Evolutionary conservation across 2,329 filamentous ascomycete species (phyloP).

Genomic region (Neofusicoccum ribis): DNA sequence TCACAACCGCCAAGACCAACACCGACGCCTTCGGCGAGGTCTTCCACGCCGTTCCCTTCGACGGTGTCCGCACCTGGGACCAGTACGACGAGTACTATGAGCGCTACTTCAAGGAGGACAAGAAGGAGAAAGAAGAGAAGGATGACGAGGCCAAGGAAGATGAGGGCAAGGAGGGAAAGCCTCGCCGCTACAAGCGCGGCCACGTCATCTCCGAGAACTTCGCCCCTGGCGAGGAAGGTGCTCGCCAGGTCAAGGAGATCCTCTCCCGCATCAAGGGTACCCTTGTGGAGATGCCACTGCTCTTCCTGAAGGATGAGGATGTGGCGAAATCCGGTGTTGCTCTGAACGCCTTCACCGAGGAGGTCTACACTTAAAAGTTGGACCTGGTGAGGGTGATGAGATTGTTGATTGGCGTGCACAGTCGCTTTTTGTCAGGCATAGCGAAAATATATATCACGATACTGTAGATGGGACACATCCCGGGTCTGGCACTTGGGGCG

Average conservation of each 20-base stretch:
- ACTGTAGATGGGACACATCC: neutral
- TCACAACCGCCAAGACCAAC: constrained; percentile 69
- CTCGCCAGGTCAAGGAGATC: constrained; percentile 61
- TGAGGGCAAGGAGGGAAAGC: constrained; percentile 33
- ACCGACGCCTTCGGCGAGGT: constrained; percentile 78
- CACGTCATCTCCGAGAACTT: constrained; percentile 70
- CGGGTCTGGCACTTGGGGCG: neutral
- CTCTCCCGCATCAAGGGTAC: constrained; percentile 67
- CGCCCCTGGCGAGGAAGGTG: constrained; percentile 39
- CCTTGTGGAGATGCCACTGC: constrained; percentile 80
- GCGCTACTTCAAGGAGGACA: constrained; percentile 58
- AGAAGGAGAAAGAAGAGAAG: constrained; percentile 38
- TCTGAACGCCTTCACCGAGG: constrained; percentile 50
- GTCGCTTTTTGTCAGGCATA: neutral
- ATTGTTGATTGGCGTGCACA: neutral
- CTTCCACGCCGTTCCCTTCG: constrained; percentile 77
- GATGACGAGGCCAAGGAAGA: constrained; percentile 38
- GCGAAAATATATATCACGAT: neutral
- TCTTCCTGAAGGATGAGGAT: constrained; percentile 83
- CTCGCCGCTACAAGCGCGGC: constrained; percentile 73
- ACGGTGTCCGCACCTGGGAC: constrained; percentile 68
- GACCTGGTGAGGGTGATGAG: neutral
- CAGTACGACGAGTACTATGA: constrained; percentile 73
- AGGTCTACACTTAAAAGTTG: constrained; percentile 45
- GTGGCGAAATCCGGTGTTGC: constrained; percentile 79